Base-by-base conservation (phyloP, 2,329 filamentous ascomycete species). In the Xylariaceae sp. region DNA sequence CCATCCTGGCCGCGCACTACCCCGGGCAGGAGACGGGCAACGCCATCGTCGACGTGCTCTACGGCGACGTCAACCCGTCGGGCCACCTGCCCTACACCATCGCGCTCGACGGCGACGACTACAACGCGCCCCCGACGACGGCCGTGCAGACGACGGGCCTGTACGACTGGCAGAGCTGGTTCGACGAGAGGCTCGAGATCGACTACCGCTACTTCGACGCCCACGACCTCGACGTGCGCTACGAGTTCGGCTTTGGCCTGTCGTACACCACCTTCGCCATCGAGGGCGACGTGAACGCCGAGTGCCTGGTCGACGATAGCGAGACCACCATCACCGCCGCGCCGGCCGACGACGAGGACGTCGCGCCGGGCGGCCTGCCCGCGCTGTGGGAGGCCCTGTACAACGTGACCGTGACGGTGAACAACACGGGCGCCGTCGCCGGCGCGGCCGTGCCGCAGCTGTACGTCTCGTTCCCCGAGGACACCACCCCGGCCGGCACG, bases 61-160 rank as follows among this genome's bases (percentile, higher is more conserved):
- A 76, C 47, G 77, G 78, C 23, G 67, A 65, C 33, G 64, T 70
- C 36, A 76, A 75, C 50, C 75, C 75, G 2, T 70, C 67, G 28
- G 78, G 71, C 36, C 73, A 77, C 51, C 61, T 78, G 2, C 70
- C 76, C 3, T 85, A 84, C 59, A 84, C 80, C n/a, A 74, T 83
- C 46, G 78, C 78, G n/a, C 58, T 62, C 39, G 67, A 69, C 17
- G 71, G 65, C 14, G 61, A 56, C 22, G 63, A 67, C 55, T 65
- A 65, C 53, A 64, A 64, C 28, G 58, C 58, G 1, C 60, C 61
- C 3, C 54, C 57, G 1, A 61, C 56, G 12, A 63, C 60, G 2
- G 51, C 45, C 9, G 41, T 60, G 44, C 53, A 57, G 45, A 61
- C 55, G 30, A 57, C 50, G 1, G 60, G 58, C 19, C 37, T 41